A percentile compares a stretch with the other conserved stretches of the same genome.
phyloP scores from a whole-genome alignment of 257 asterid species.

The Ajuga chamaepitys region DNA sequence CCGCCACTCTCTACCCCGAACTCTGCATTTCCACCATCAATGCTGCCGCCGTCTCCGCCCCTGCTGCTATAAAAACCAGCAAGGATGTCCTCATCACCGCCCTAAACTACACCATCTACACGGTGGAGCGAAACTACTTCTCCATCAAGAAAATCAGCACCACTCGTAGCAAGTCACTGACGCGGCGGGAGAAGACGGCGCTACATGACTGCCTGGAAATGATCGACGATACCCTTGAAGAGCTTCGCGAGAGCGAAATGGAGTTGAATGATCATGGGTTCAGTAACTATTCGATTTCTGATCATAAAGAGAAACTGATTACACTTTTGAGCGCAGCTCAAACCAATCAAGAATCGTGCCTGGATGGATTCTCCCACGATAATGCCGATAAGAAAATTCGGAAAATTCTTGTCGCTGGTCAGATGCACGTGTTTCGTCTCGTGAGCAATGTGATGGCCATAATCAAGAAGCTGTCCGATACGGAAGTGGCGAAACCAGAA shows the following conservation, averaged over 20 bases:
- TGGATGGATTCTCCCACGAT: conserved; percentile 63
- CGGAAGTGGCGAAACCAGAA: conserved; percentile 14
- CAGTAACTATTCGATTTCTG: conserved; percentile 25
- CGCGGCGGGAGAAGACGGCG: conserved; percentile 42
- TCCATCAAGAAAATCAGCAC: conserved; percentile 34
- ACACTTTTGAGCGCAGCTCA: conserved; percentile 53
- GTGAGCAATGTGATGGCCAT: conserved; percentile 60
- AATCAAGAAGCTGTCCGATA: conserved; percentile 31
- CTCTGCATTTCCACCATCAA: conserved; percentile 53
- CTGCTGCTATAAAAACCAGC: conserved; percentile 19
- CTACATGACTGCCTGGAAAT: conserved; percentile 58
- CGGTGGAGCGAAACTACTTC: conserved; percentile 47
- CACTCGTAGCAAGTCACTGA: conserved; percentile 15
- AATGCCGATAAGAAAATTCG: conserved; percentile 44
- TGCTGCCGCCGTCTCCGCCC: neutral
- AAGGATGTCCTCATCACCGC: conserved; percentile 50
- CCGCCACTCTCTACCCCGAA: conserved; percentile 54
- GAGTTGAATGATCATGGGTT: conserved; percentile 30
- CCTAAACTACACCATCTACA: conserved; percentile 45
- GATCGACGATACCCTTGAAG: conserved; percentile 47
- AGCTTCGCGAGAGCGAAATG: conserved; percentile 28
- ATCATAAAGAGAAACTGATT: conserved; percentile 31
- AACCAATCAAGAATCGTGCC: conserved; percentile 60
- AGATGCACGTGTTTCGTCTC: conserved; percentile 43
- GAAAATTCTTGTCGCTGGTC: conserved; percentile 24